Base-by-base conservation (phyloP, 257 asterid genomes). In the Plantago major region DNA sequence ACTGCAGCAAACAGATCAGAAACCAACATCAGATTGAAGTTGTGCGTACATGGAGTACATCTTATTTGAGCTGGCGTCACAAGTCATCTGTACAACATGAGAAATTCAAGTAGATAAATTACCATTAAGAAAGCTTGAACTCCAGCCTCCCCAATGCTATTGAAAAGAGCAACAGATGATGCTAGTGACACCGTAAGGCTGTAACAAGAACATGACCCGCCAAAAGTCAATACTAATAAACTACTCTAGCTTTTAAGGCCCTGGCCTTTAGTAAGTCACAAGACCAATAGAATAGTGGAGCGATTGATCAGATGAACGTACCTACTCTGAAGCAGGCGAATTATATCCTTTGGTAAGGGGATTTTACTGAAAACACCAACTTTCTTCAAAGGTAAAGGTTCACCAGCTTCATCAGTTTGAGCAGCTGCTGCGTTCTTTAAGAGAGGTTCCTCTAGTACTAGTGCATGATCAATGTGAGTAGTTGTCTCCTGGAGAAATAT, bases 131-230 rank as follows among this genome's bases (percentile, higher is more conserved):
- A 77, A 59, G 89, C 66, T 50, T 67, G 67, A 18, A 78, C 54
- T 52, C 94, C 94, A 4, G 89, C 84, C 74, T 82, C 87, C 12
- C 80, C 94, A 72, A 85, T 73, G 56, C 89, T 81, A 55, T 74
- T 76, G 76, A 85, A 85, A 75, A 85, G 78, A 11, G 85, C 81
- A 48, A 80, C 79, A 56, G 71, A 60, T 13, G 89, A 72, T 14
- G 79, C 89, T 13, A 79, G 49, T 3, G 86, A 74, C 60, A 82
- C 76, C 2, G 83, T 80, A 4, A 30, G 7, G 64, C 93, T 84
- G 84, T 84, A 71, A 62, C 26, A 54, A 47, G 63, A 63, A 47
- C 26, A 22, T 22, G 26, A 22, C 14, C 11, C 26, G 58, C 15
- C 60, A 43, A 7, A 22, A 0, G 30, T 37, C 22, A 52, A 19